phyloP scores from a whole-genome alignment of 495 filamentous ascomycete genomes.

The Parachaetomium inaequale region DNA sequence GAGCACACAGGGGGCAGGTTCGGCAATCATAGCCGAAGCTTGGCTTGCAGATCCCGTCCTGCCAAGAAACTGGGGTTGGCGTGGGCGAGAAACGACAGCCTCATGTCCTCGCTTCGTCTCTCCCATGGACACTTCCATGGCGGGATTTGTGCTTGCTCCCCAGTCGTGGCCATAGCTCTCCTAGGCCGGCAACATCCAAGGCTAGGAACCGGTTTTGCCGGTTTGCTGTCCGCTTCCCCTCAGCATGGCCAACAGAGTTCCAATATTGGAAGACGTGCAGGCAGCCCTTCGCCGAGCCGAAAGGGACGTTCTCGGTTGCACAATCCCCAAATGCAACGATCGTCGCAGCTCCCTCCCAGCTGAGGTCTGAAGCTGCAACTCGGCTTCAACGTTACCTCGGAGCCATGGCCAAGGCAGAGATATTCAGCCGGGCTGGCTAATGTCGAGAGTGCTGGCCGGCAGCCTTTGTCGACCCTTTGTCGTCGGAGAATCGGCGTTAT shows the following conservation, averaged over 20 bases:
- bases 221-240: neutral
- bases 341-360: neutral
- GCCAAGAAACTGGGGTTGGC: conserved; percentile 20
- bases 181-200: neutral
- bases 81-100: neutral
- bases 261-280: neutral
- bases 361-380: neutral
- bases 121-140: neutral
- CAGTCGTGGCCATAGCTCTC: neutral
- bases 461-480: neutral
- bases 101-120: neutral
- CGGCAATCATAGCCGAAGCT: conserved; percentile 16
- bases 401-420: neutral
- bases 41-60: conserved; percentile 30
- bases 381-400: conserved; percentile 23
- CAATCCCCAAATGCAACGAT: neutral
- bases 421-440: conserved; percentile 38
- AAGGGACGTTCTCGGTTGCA: neutral
- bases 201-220: neutral
- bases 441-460: conserved; percentile 1
- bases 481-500: neutral
- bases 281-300: neutral
- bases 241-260: neutral
- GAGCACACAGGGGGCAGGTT: neutral
- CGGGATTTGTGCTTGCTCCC: neutral